Evolutionary conservation across 441 rosid species (phyloP), one percentile per base, ranked within the genome.

Genomic region (Gossypium laxum): DNA sequence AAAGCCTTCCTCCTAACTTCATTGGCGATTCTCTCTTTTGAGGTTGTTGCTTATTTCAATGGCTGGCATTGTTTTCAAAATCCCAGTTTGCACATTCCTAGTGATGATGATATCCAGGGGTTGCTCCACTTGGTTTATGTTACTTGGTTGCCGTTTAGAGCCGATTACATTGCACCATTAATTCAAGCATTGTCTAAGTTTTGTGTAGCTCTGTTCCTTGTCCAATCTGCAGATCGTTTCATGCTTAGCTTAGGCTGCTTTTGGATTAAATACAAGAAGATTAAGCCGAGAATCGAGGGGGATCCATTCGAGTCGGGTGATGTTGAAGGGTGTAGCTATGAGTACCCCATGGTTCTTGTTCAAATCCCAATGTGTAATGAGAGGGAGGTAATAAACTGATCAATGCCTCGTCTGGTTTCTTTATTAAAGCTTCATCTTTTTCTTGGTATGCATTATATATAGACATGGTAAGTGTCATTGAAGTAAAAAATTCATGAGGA

Each of bases 311-410:
- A 81, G 71, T 79, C 88, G 12, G 84, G 76, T 75, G 90, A 85
- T 81, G 79, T 77, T 69, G 92, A 87, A 71, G 86, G 85, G 58
- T 77, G 83, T 3, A 76, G 82, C 15, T 85, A 26, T 63, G 83
- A 73, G 70, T 88, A 84, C 71, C 98, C 98, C 24, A 88, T 85
- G 97, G 96, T 89, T 84, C 97, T 93, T 76, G 98, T 93, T 78
- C 96, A 92, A 80, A 92, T 92, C 38, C 98, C 96, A 30, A 90
- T 92, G 98, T 89, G 91, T 65, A 93, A 93, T 61, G 98, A 93
- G 75, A 89, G 78, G 69, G 98, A 93, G 97, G 97, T 93, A 83
- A 52, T 17, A 17, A 56, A 54, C 59, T 54, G 30, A 69, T n/a
- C 71, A 26, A 4, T 43, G 48, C 12, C 69, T 41, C 14, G 4